Evolutionary conservation across 2,329 filamentous ascomycete species (phyloP).

Genomic region (Colletotrichum horii): DNA sequence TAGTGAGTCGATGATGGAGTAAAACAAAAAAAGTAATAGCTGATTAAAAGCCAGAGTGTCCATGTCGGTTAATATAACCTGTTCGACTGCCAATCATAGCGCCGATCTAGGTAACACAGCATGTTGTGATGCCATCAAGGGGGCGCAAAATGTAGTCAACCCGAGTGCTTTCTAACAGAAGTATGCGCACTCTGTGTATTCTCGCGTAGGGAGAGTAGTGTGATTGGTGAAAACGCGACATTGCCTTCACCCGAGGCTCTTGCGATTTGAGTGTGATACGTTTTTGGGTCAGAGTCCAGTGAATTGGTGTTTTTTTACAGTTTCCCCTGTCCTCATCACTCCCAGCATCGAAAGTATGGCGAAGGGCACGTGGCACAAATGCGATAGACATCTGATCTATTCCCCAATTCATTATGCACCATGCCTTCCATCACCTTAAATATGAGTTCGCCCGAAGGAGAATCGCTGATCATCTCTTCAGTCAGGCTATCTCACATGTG

Average conservation of each 20-base stretch:
- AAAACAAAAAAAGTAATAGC: accelerated
- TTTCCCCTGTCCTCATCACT: neutral
- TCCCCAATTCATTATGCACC: neutral
- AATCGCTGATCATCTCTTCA: neutral
- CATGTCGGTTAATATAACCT: accelerated
- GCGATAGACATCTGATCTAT: neutral
- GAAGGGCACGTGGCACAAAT: neutral
- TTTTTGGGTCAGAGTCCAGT: neutral
- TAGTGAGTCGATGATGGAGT: accelerated
- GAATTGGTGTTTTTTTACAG: no score
- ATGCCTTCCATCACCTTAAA: neutral
- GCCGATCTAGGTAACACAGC: neutral
- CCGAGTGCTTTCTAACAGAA: neutral
- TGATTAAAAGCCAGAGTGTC: neutral
- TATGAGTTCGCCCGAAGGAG: neutral
- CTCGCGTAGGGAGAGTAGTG: neutral
- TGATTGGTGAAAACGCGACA: neutral
- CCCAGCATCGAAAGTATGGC: neutral
- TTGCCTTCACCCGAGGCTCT: neutral
- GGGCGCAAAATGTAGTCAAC: neutral
- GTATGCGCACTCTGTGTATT: no score
- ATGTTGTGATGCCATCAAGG: neutral
- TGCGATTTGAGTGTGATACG: no score
- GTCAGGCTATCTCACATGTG: no score
- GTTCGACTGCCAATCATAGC: neutral